Base-by-base conservation (phyloP, 1,139 yeast genomes). In the Blastobotrys proliferans region DNA sequence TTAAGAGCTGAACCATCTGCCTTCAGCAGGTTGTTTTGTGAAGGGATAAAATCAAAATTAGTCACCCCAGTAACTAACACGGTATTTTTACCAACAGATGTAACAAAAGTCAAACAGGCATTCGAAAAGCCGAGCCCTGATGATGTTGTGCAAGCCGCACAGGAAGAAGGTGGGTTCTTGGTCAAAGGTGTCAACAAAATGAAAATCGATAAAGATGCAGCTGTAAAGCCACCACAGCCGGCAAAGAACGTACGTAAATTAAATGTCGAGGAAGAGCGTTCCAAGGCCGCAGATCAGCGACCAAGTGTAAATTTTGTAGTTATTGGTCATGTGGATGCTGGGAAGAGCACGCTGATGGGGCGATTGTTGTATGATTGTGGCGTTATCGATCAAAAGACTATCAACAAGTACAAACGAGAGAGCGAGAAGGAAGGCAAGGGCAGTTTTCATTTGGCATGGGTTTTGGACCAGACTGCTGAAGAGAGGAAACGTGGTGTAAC, bases 271-370 rank as follows among this genome's bases (percentile, higher is more conserved):
- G 44, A 48, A 18, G 56, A 55, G 34, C 24, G 51, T 24, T 24
- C 38, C 11, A 47, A 51, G 18, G 22, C 41, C 13, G 32, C 31
- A 2, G 41, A 38, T 6, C 16, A 24, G n/a, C 52, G 48, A 39
- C 56, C 58, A 1, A 43, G 44, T 17, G 44, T 55, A 9, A 52
- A 50, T 33, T 55, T 57, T 40, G 60, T 56, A 22, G 61, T 57
- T n/a, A 57, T 66, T 45, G 98, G 99, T 2, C 98, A 94, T 66
- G 97, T 94, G 16, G 99, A 94, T 67, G 95, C 97, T 0, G 99
- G 99, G 9, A 94, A 94, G 62, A 87, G 96, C 2, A 94, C 99
- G 0, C 69, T 94, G 27, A 83, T 94, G 78, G 99, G 99, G 6
- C 71, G 98, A 46, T 64, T 94, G 35, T 63, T 94, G 34, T 81